phyloP scores from a whole-genome alignment of 129 eudicot genomes.

The Gnaphalium uliginosum region DNA sequence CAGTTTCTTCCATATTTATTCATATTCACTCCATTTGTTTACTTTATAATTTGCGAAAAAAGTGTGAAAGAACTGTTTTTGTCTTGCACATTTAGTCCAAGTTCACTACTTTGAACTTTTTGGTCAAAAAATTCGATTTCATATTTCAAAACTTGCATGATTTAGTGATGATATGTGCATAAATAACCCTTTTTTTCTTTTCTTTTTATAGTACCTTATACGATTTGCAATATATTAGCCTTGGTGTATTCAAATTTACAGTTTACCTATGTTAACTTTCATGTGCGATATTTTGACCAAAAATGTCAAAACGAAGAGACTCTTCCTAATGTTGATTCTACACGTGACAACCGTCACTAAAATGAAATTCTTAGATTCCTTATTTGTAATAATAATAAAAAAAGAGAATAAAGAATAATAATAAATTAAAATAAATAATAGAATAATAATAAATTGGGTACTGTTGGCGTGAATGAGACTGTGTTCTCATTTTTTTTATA shows the following conservation, averaged over 20 bases:
- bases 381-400: too few species aligned
- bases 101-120: neutral
- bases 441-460: too few species aligned
- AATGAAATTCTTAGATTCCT: too few species aligned
- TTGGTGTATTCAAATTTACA: neutral
- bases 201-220: too few species aligned
- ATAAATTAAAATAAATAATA: too few species aligned
- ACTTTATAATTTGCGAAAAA: neutral
- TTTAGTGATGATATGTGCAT: neutral
- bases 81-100: neutral
- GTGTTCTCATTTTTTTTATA: too few species aligned
- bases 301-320: conserved; percentile 14
- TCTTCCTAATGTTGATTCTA: neutral
- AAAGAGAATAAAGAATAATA: too few species aligned
- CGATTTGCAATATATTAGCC: neutral
- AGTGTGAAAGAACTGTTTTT: neutral
- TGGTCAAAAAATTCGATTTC: neutral
- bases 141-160: conserved; percentile 5
- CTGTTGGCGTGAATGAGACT: too few species aligned
- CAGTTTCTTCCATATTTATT: neutral
- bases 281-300: neutral
- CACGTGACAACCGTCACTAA: too few species aligned
- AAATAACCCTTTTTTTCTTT: too few species aligned
- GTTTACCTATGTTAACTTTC: neutral
- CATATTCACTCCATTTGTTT: neutral